Evolutionary conservation across 2,329 filamentous ascomycete species (phyloP).

Genomic region (Colletotrichum orbiculare): DNA sequence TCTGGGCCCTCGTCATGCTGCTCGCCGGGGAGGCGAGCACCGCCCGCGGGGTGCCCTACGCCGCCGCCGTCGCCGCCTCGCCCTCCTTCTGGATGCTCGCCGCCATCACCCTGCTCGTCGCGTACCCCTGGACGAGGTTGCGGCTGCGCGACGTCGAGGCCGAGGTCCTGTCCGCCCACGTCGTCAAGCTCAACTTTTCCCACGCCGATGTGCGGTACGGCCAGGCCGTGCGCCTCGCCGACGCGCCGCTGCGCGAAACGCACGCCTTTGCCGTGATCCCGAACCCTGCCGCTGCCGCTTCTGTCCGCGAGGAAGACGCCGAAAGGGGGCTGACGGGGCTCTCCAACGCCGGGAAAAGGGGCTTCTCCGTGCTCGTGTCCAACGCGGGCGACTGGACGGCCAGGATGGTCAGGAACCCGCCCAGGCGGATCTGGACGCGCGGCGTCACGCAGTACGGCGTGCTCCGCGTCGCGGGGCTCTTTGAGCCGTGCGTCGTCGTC

Average conservation of each 20-base stretch:
- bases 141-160: constrained; percentile 73
- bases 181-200: constrained; percentile 75
- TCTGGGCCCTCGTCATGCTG: constrained; percentile 68
- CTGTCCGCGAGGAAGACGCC: constrained; percentile 11
- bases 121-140: constrained; percentile 79
- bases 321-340: constrained; percentile 34
- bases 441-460: constrained; percentile 76
- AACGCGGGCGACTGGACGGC: constrained; percentile 82
- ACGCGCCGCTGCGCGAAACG: constrained; percentile 74
- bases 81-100: constrained; percentile 75
- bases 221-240: constrained; percentile 69
- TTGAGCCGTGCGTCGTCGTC: constrained; percentile 73
- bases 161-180: constrained; percentile 77
- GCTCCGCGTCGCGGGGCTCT: constrained; percentile 74
- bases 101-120: constrained; percentile 71
- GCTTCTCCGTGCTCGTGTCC: constrained; percentile 77
- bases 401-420: constrained; percentile 69
- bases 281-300: constrained; percentile 50
- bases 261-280: constrained; percentile 83
- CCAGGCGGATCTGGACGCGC: constrained; percentile 73
- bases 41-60: constrained; percentile 47
- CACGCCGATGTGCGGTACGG: constrained; percentile 69
- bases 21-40: constrained; percentile 61
- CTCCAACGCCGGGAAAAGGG: constrained; percentile 53
- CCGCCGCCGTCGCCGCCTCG: constrained; percentile 49